Conservation (phyloP, 305 asterid genomes). For the Solanum hybrid region DNA sequence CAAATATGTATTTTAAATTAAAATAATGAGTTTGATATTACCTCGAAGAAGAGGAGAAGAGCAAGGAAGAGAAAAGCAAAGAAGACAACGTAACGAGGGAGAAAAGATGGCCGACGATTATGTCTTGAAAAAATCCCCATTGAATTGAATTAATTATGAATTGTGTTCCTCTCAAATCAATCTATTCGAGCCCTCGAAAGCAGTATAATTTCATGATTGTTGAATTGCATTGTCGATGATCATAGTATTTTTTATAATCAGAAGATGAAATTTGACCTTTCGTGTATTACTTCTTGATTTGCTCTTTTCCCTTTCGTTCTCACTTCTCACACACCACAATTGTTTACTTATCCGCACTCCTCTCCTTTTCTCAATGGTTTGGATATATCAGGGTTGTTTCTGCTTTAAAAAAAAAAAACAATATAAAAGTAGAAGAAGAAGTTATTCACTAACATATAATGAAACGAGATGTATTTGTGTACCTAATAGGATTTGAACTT, state of each 20-base stretch:
- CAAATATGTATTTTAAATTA: neutral
- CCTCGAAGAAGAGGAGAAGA: conserved; percentile 12
- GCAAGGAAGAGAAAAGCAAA: conserved; percentile 8
- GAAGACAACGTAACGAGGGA: conserved; percentile 9
- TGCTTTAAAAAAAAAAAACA: neutral
- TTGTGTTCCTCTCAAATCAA: neutral
- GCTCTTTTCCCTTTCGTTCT: neutral
- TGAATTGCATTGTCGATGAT: neutral
- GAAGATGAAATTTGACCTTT: neutral
- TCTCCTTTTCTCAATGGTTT: neutral
- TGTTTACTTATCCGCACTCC: neutral
- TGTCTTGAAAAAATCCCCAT: conserved; percentile 8
- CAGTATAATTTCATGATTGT: neutral
- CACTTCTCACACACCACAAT: neutral
- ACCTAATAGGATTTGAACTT: neutral
- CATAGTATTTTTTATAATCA: neutral
- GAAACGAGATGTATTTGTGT: neutral
- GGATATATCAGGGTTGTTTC: neutral
- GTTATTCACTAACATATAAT: neutral
- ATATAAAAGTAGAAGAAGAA: neutral
- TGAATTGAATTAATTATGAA: neutral
- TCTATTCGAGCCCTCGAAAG: neutral
- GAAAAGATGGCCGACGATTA: neutral
- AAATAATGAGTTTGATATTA: neutral
- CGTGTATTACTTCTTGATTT: neutral